phyloP scores from a whole-genome alignment of 768 basidiomycete species.

The Sporobolomyces roseus region DNA sequence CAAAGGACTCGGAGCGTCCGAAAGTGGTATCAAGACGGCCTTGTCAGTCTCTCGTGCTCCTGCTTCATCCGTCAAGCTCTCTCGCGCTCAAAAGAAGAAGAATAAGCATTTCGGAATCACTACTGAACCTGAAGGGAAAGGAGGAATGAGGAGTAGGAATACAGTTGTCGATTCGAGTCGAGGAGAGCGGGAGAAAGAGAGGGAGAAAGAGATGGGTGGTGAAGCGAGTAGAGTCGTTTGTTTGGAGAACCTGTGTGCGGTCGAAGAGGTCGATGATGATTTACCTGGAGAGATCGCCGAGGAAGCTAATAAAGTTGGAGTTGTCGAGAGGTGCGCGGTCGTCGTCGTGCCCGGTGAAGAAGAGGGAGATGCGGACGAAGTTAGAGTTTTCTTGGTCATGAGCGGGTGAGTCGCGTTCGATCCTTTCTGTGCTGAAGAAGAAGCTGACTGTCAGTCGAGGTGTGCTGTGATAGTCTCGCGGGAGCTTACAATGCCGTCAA shows the following conservation, averaged over 20 bases:
- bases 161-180: slow-evolving; percentile 33
- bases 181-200: background rate
- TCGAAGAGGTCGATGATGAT: slow-evolving; percentile 71
- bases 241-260: slow-evolving; percentile 80
- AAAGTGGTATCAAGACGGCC: slow-evolving; percentile 81
- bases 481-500: slow-evolving; percentile 94
- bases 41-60: slow-evolving; percentile 64
- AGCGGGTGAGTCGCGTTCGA: slow-evolving; percentile 51
- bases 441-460: background rate
- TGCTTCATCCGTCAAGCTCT: background rate
- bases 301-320: slow-evolving; percentile 84
- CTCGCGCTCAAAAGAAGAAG: slow-evolving; percentile 11
- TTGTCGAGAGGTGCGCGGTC: slow-evolving; percentile 88
- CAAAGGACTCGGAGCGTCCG: slow-evolving; percentile 80
- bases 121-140: background rate
- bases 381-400: slow-evolving; percentile 74
- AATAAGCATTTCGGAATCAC: slow-evolving; percentile 13
- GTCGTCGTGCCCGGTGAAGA: slow-evolving; percentile 63
- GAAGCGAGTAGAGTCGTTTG: slow-evolving; percentile 83
- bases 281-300: slow-evolving; percentile 88
- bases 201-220: slow-evolving; percentile 75
- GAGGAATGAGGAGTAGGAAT: slow-evolving; percentile 11
- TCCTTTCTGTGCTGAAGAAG: background rate
- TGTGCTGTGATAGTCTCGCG: slow-evolving; percentile 56
- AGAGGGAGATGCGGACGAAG: slow-evolving; percentile 56